A percentile compares a stretch with the other conserved stretches of the same genome.
Evolutionary conservation across 352 stramenopile species (phyloP).

Genomic region (Poterioochromonas sp.): DNA sequence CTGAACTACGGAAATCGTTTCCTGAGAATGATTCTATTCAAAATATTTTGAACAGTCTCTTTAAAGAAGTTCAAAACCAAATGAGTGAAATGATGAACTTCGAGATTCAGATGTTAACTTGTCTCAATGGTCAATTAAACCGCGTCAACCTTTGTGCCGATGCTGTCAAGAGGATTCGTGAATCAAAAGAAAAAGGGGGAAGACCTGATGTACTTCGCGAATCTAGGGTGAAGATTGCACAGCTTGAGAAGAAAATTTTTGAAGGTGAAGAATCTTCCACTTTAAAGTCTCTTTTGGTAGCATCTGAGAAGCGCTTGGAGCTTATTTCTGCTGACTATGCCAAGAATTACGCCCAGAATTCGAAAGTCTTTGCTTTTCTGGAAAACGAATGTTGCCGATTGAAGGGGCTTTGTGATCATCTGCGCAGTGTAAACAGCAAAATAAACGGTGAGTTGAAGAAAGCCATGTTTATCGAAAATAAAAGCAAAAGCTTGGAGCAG

Average conservation of each 20-base stretch:
- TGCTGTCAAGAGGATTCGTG: not conserved
- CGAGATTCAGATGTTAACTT: not conserved
- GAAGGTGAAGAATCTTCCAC: too few species aligned
- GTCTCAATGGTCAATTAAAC: not conserved
- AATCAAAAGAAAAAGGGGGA: not conserved
- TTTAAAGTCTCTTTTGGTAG: not conserved
- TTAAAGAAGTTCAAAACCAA: not conserved
- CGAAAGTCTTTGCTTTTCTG: not conserved
- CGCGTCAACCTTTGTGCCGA: not conserved
- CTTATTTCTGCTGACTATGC: not conserved
- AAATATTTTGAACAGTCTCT: not conserved
- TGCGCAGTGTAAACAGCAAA: not conserved
- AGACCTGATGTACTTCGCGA: not conserved
- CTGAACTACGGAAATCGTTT: not conserved
- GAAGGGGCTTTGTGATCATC: not conserved
- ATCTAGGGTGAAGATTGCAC: not conserved
- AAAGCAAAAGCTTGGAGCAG: not conserved
- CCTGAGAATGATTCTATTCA: not conserved
- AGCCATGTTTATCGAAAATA: too few species aligned
- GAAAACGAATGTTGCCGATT: slow-evolving; percentile 2
- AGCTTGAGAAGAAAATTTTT: not conserved
- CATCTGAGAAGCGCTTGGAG: not conserved
- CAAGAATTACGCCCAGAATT: not conserved
- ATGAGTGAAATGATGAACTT: slow-evolving; percentile 3
- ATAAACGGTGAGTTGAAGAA: not conserved